Evolutionary conservation across 2,329 filamentous ascomycete genomes (phyloP), one percentile per base, ranked within the genome.

Genomic region (Cordyceps tenuipes): DNA sequence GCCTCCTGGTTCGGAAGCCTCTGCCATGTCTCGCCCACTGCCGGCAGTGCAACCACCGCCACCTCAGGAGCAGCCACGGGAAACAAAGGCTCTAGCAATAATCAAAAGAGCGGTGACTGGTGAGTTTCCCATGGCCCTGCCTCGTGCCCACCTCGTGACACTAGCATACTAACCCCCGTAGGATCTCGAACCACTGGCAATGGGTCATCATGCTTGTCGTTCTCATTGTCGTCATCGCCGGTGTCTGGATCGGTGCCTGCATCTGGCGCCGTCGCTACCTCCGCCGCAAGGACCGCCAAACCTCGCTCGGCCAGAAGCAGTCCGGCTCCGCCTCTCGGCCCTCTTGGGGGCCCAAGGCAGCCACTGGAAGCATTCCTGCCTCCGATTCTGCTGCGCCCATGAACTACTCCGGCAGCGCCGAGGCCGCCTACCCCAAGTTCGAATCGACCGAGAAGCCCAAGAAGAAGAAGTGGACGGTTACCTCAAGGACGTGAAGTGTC

Each of bases 171-270:
- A 15, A 47, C 46, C 19, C 13, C 13, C 23, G 6, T 63, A 90
- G 88, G 88, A 74, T 89, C 54, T 79, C 81, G 8, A 79, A 77
- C 31, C 89, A 93, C 72, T 90, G 83, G 77, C 81, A 85, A 76
- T 96, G 90, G 90, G 83, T 95, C 50, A 79, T 93, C 63, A 90
- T 94, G 80, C 79, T 94, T 57, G 85, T 91, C 64, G 76, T 93
- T 63, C 79, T 95, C 31, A 80, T 87, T 48, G 76, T 93, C 62
- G 86, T 78, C 57, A 88, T 95, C 63, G 75, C 80, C 15, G 77
- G 78, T 61, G 82, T 90, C 67, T 88, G 87, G 79, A 74, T 87
- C 44, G 79, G 82, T 19, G 87, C 86, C 44, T 83, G 86, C 68
- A 82, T 88, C 71, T 84, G 90, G 75, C 88, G 90, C 65, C 84